These are phyloP conservation scores for Hypoxylon trugodes DNA, from an alignment of 495 filamentous ascomycete species.

Conservation along the genomic window DNA sequence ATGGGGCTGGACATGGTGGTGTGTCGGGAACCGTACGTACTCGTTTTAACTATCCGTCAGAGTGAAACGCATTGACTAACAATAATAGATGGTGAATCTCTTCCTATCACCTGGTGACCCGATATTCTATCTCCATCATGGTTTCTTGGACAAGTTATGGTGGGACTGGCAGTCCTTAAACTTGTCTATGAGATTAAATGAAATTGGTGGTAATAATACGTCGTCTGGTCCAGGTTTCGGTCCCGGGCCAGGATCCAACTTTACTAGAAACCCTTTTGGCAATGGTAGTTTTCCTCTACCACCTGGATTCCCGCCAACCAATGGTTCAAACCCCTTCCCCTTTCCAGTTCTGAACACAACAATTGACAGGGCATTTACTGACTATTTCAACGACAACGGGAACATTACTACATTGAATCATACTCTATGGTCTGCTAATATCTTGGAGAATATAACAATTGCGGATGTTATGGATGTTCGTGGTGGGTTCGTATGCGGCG, in stretches of 20 bases:
- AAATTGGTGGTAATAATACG: slow-evolving; percentile 44
- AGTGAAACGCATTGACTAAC: not conserved
- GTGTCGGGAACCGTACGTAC: slow-evolving; percentile 43
- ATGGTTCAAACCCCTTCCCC: slow-evolving; percentile 18
- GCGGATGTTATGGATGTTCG: slow-evolving; percentile 49
- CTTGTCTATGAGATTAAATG: slow-evolving; percentile 37
- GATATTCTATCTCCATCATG: slow-evolving; percentile 62
- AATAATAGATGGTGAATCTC: slow-evolving; percentile 43
- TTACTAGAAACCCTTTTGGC: slow-evolving; percentile 8
- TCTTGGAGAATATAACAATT: slow-evolving; percentile 43
- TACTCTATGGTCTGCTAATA: slow-evolving; percentile 39
- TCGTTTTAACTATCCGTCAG: not conserved
- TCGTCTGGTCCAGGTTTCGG: not conserved
- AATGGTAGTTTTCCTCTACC: slow-evolving; percentile 3
- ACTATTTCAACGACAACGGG: slow-evolving; percentile 45
- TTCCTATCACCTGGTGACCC: slow-evolving; percentile 53
- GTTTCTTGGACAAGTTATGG: slow-evolving; percentile 61
- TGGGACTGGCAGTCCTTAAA: slow-evolving; percentile 57
- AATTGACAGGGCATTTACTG: slow-evolving; percentile 31
- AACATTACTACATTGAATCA: slow-evolving; percentile 48
- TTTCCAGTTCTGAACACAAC: slow-evolving; percentile 15
- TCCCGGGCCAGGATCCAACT: slow-evolving; percentile 7
- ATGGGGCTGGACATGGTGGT: slow-evolving; percentile 52
- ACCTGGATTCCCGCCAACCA: slow-evolving; percentile 9
- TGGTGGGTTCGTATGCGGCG: slow-evolving; percentile 43